phyloP scores from a whole-genome alignment of 2,329 filamentous ascomycete genomes.

The Aquanectria penicillioides region DNA sequence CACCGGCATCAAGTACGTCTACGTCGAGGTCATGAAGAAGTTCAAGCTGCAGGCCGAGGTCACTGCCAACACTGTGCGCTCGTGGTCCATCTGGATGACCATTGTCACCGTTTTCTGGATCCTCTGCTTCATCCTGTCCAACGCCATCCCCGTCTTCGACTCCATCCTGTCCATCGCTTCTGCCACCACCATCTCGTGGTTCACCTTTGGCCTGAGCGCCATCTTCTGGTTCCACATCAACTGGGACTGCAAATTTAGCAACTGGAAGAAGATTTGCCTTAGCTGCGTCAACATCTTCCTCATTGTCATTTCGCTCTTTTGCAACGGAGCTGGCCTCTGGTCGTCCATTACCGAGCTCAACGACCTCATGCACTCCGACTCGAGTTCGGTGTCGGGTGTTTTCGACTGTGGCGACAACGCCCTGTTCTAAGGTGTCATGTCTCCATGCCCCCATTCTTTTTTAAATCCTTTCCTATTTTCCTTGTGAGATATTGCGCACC shows the following conservation, averaged over 20 bases:
- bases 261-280: conserved; percentile 42
- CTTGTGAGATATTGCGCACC: conserved; percentile 29
- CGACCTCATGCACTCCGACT: conserved; percentile 43
- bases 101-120: conserved; percentile 48
- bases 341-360: conserved; percentile 45
- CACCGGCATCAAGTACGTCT: conserved; percentile 48
- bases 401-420: conserved; percentile 49
- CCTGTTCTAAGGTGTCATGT: conserved; percentile 42
- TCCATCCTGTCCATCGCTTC: conserved; percentile 50
- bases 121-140: conserved; percentile 48
- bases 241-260: conserved; percentile 44
- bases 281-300: conserved; percentile 44
- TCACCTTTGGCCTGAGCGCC: conserved; percentile 49
- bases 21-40: conserved; percentile 46
- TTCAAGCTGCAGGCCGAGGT: conserved; percentile 46
- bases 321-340: conserved; percentile 49
- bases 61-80: conserved; percentile 45
- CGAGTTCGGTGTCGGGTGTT: conserved; percentile 42
- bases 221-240: conserved; percentile 51
- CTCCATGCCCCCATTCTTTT: conserved; percentile 22
- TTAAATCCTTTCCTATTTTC: conserved; percentile 27
- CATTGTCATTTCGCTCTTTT: conserved; percentile 46
- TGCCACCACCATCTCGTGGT: conserved; percentile 50
- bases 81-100: conserved; percentile 49
- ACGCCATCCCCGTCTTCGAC: conserved; percentile 51